Percentiles rank a stretch among this genome's conserved stretches.
Conservation (phyloP, 202 grass and related monocot genomes). For the Hordeum pubiflorum region DNA sequence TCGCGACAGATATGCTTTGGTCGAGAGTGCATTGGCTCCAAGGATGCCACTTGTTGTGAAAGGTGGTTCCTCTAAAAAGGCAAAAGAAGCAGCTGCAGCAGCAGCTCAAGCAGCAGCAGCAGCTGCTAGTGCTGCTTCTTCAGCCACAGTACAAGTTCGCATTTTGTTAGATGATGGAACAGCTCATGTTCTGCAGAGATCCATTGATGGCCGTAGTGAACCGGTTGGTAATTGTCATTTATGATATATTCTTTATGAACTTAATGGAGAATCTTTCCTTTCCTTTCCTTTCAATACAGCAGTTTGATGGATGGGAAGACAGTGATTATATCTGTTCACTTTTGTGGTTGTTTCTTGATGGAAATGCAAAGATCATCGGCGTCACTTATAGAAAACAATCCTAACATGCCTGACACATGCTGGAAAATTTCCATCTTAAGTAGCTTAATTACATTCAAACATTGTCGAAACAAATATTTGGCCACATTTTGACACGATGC, state of each 20-base stretch:
- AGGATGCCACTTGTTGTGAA: conserved; percentile 78
- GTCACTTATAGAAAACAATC: conserved; percentile 10
- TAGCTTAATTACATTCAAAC: conserved; percentile 1
- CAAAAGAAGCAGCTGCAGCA: conserved; percentile 85
- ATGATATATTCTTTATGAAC: neutral
- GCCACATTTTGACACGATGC: neutral
- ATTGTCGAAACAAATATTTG: neutral
- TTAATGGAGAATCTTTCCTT: neutral
- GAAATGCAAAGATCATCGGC: conserved; percentile 2
- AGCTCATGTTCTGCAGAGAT: conserved; percentile 84
- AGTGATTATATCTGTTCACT: neutral
- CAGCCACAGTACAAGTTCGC: conserved; percentile 87
- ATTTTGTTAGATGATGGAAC: conserved; percentile 97
- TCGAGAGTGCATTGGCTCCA: conserved; percentile 78
- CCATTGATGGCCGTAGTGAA: conserved; percentile 86
- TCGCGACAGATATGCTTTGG: conserved; percentile 89
- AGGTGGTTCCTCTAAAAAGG: conserved; percentile 94
- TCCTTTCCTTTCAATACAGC: neutral
- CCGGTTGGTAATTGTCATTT: conserved; percentile 48
- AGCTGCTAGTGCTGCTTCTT: conserved; percentile 79
- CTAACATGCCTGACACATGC: conserved; percentile 2
- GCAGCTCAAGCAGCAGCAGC: conserved; percentile 85
- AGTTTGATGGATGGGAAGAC: neutral
- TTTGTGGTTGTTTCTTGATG: neutral
- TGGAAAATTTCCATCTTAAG: conserved; percentile 3